Base-by-base conservation (phyloP, 106 monocot species). In the Gastrodia elata region DNA sequence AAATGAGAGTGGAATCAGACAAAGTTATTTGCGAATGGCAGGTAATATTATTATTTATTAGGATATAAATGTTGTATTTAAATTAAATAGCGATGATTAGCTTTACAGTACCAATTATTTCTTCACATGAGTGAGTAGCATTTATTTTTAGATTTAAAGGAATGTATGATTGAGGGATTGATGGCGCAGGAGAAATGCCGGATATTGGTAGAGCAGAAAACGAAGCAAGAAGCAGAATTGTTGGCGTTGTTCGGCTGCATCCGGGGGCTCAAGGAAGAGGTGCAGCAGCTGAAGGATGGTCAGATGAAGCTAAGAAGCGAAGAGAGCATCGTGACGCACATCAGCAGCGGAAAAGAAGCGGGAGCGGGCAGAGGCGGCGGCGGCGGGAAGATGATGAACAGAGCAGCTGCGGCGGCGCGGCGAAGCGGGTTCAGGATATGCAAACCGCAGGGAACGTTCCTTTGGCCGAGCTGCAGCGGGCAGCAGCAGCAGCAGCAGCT, bases 371-470 rank as follows among this genome's bases (percentile, higher is more conserved):
- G n/a, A n/a, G n/a, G n/a, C n/a, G n/a, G n/a, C n/a, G n/a, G n/a
- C n/a, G n/a, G n/a, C n/a, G n/a, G n/a, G n/a, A n/a, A n/a, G n/a
- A n/a, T n/a, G n/a, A n/a, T n/a, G n/a, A n/a, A n/a, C n/a, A n/a
- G n/a, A n/a, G n/a, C n/a, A n/a, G n/a, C n/a, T n/a, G n/a, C n/a
- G 36, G 67, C 67, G 4, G 36, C 8, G 37, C 67, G 86, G 41
- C 80, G 75, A 83, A 98, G 90, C 69, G 86, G 93, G 37, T 98
- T 98, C 84, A 86, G 80, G 52, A 80, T 93, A 22, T 93, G 87
- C 86, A 98, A 93, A 74, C 93, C 97, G 8, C 86, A 87, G 73
- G 90, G 90, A 16, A 88, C 93, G 6, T 88, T 98, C 70, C 81
- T 98, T 22, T 92, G 90, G 93, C 97, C 93, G 15, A 78, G 75